Base-by-base conservation (phyloP, 2,329 filamentous ascomycete genomes). In the Thermomyces lanuginosus region DNA sequence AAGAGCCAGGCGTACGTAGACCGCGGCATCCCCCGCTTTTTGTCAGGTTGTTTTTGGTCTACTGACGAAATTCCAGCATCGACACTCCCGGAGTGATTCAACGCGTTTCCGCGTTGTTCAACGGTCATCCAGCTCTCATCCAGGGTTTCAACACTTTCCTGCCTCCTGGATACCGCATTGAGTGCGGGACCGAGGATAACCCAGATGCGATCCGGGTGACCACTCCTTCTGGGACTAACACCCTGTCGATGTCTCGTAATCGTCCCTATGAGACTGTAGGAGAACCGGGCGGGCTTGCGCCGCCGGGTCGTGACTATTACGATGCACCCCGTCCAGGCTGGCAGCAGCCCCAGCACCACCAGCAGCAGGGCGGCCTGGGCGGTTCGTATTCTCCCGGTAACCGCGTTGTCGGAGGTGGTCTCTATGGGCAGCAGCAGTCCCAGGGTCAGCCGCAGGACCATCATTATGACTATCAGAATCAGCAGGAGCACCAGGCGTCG, bases 131-230 rank as follows among this genome's bases (percentile, higher is more conserved):
- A 2, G 89, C 80, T 46, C 66, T 92, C 14, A 95, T 98, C 25
- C 86, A 95, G 53, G 89, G 89, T 0, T 98, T 98, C 52, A 98
- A 98, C 48, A 98, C 89, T 0, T 98, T 98, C 49, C 61, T 98
- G 6, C 89, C 89, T 3, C 84, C 84, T 0, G 84, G 89, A 2
- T 98, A 98, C 49, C 70, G 89, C 32, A 98, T 98, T 33, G 89
- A 98, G 49, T 98, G 89, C 44, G 86, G 86, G 16, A 76, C 81
- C 9, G 82, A 82, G 17, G 86, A 91, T 38, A 86, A 95, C 43
- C 86, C 86, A 1, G 92, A 93, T 47, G 83, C 83, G 3, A 98
- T 98, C 36, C 69, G 91, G 37, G 89, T 98, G 9, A 98, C 89
- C 0, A 98, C 89, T 0, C 89, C 89, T 0, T 92, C 91, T 62